These are phyloP conservation scores for Knoxdaviesia proteae DNA, from an alignment of 2,329 filamentous ascomycete genomes.

Conservation along the genomic window DNA sequence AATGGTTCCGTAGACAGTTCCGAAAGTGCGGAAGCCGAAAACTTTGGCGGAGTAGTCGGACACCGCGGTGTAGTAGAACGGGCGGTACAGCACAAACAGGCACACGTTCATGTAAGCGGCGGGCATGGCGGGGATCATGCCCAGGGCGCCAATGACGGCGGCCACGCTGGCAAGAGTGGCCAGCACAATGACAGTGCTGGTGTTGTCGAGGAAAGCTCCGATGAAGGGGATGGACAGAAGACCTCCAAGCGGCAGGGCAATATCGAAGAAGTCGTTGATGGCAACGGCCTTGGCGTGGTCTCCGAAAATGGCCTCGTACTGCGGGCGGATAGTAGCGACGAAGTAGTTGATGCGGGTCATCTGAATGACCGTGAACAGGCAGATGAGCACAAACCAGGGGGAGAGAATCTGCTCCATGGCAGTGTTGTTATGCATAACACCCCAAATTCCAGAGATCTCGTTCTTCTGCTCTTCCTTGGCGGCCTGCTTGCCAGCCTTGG, in stretches of 20 bases:
- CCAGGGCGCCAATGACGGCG: conserved; percentile 56
- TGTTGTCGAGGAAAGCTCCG: conserved; percentile 57
- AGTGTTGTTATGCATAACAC: conserved; percentile 55
- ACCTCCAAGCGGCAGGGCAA: conserved; percentile 58
- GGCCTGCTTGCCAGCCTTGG: conserved; percentile 38
- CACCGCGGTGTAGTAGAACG: conserved; percentile 79
- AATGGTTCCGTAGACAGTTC: conserved; percentile 80
- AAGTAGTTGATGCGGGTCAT: conserved; percentile 84
- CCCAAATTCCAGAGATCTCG: conserved; percentile 61
- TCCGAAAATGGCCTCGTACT: conserved; percentile 58
- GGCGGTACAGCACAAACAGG: conserved; percentile 68
- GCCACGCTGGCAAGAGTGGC: conserved; percentile 47
- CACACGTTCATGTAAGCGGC: conserved; percentile 56
- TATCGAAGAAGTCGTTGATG: conserved; percentile 71
- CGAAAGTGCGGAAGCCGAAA: conserved; percentile 80
- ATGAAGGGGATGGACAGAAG: conserved; percentile 76
- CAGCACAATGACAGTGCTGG: conserved; percentile 52
- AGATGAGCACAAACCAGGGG: conserved; percentile 71
- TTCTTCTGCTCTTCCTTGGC: conserved; percentile 50
- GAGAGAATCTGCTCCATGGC: conserved; percentile 54
- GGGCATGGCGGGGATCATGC: conserved; percentile 47
- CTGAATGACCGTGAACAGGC: conserved; percentile 57
- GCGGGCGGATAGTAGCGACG: conserved; percentile 64
- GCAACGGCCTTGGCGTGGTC: conserved; percentile 37
- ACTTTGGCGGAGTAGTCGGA: conserved; percentile 82